These are phyloP conservation scores for Leccinum variicolor DNA, from an alignment of 768 basidiomycete genomes.

Conservation along the genomic window DNA sequence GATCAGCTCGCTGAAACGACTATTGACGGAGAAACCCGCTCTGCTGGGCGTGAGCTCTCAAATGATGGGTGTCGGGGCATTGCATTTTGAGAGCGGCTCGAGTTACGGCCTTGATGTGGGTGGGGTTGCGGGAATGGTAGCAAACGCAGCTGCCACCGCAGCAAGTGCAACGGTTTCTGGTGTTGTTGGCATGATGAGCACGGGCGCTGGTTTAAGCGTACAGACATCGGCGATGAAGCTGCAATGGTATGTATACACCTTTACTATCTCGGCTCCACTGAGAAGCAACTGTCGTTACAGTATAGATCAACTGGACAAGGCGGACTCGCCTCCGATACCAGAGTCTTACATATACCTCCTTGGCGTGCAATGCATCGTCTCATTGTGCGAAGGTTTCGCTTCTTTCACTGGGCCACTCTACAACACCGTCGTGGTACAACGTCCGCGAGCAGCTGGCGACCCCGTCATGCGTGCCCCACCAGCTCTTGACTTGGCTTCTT, in stretches of 20 bases:
- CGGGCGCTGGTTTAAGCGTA: conserved; percentile 65
- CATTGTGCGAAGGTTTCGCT: conserved; percentile 84
- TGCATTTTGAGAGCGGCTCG: conserved; percentile 28
- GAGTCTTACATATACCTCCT: conserved; percentile 94
- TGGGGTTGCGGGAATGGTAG: conserved; percentile 79
- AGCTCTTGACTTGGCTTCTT: conserved; percentile 58
- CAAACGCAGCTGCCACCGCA: conserved; percentile 74
- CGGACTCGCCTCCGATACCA: conserved; percentile 89
- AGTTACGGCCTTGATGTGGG: conserved; percentile 60
- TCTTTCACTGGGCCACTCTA: conserved; percentile 74
- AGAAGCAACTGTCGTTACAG: conserved; percentile 38
- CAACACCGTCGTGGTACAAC: conserved; percentile 63
- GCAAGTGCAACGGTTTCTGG: conserved; percentile 82
- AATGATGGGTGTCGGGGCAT: conserved; percentile 77
- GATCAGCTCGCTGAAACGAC: conserved; percentile 77
- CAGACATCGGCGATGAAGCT: conserved; percentile 81
- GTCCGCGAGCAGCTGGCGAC: conserved; percentile 59
- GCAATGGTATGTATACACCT: conserved; percentile 63
- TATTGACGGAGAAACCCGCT: conserved; percentile 86
- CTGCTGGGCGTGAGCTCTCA: conserved; percentile 76
- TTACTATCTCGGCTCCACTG: not conserved
- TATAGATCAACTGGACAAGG: conserved; percentile 98
- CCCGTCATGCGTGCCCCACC: conserved; percentile 68
- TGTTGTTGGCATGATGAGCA: conserved; percentile 82
- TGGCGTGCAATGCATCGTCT: conserved; percentile 81